Evolutionary conservation across 1,139 yeast species (phyloP).

Genomic region (Meyerozyma sp.): DNA sequence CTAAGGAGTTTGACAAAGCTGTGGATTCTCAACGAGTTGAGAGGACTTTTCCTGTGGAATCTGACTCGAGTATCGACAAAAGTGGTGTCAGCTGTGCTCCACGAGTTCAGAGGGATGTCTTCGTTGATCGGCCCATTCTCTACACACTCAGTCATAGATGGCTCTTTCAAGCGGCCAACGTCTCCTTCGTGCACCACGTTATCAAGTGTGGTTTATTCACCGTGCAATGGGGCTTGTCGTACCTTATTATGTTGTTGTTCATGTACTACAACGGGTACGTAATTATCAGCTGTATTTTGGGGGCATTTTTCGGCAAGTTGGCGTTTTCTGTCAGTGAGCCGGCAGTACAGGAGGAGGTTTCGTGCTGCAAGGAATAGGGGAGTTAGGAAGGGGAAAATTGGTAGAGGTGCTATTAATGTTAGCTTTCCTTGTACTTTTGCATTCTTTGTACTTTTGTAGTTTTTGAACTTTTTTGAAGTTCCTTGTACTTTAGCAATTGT

Average conservation of each 20-base stretch:
- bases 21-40: constrained; percentile 17
- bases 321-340: constrained; percentile 43
- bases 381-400: no score
- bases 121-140: constrained; percentile 15
- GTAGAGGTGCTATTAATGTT: no score
- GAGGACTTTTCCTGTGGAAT: not conserved
- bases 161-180: constrained; percentile 17
- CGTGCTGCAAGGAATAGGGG: not conserved
- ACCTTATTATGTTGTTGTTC: constrained; percentile 62
- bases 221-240: constrained; percentile 58
- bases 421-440: no score
- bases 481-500: no score
- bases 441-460: no score
- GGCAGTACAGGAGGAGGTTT: not conserved
- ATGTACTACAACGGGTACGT: constrained; percentile 73
- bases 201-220: constrained; percentile 46
- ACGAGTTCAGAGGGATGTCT: not conserved
- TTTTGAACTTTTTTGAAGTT: no score
- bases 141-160: constrained; percentile 37
- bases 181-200: constrained; percentile 39
- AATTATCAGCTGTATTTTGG: constrained; percentile 56
- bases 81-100: not conserved
- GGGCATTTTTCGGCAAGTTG: constrained; percentile 56
- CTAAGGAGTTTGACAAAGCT: constrained; percentile 49
- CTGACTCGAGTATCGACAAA: constrained; percentile 1